Evolutionary conservation across 148 eudicot species (phyloP).

Genomic region (Vaccinium corymbosum): DNA sequence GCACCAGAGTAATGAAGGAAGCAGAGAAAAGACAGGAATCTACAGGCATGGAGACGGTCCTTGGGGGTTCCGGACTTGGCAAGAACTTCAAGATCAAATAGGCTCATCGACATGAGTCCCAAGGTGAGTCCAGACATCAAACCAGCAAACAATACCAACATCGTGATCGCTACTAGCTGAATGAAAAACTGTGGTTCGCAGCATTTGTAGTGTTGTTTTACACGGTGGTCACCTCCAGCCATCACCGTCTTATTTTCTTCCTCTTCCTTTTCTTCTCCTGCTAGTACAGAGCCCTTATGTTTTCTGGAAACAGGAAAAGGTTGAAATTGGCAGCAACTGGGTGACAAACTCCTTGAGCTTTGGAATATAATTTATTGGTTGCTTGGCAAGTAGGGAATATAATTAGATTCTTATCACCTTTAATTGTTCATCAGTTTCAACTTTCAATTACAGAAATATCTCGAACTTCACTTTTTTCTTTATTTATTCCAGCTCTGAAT

Average conservation of each 20-base stretch:
- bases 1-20: background rate
- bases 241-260: background rate
- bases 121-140: conserved; percentile 68
- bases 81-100: conserved; percentile 61
- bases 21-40: background rate
- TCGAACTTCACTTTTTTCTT: too few species aligned
- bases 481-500: too few species aligned
- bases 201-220: conserved; percentile 27
- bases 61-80: conserved; percentile 42
- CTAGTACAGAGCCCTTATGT: too few species aligned
- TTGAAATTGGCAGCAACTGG: background rate
- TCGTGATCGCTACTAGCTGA: conserved; percentile 18
- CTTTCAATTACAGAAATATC: too few species aligned
- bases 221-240: conserved; percentile 17
- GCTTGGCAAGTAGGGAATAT: background rate
- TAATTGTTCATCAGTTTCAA: too few species aligned
- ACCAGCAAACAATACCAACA: conserved; percentile 57
- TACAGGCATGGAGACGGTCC: conserved; percentile 48
- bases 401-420: background rate
- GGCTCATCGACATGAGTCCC: conserved; percentile 64
- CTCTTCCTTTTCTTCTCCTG: background rate
- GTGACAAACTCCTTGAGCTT: background rate
- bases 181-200: conserved; percentile 39
- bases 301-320: background rate
- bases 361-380: background rate